Conservation (phyloP, 371 early-diverging fungal genomes). For the Basidiobolus meristosporus region DNA sequence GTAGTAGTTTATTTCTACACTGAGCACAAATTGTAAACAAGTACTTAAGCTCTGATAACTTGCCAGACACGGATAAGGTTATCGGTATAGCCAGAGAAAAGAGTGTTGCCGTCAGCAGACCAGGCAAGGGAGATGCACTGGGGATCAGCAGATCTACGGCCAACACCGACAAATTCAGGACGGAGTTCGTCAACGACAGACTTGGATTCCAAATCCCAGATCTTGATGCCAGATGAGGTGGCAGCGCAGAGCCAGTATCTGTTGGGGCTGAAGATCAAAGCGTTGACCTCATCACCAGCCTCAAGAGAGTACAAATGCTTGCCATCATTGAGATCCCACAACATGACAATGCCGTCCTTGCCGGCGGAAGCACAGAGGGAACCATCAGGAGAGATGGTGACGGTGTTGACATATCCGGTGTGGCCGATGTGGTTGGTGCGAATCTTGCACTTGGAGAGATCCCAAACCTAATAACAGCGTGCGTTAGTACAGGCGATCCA, state of each 20-base stretch:
- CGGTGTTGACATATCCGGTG: constrained; percentile 92
- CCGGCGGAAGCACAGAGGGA: constrained; percentile 99
- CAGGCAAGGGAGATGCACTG: constrained; percentile 85
- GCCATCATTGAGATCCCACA: constrained; percentile 98
- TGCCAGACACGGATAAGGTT: constrained; percentile 8
- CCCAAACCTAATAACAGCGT: constrained; percentile 68
- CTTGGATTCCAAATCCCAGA: constrained; percentile 98
- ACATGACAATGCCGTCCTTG: constrained; percentile 96
- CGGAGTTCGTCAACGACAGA: constrained; percentile 86
- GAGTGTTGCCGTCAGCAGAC: constrained; percentile 93
- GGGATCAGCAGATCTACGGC: constrained; percentile 57
- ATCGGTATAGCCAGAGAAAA: constrained; percentile 92
- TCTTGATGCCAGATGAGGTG: constrained; percentile 89
- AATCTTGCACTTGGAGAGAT: constrained; percentile 91
- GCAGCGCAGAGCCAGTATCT: constrained; percentile 99
- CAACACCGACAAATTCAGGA: constrained; percentile 47
- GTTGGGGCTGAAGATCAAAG: constrained; percentile 97
- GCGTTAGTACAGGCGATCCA: too few species aligned
- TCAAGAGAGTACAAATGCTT: constrained; percentile 98
- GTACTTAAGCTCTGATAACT: not conserved
- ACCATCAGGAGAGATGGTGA: constrained; percentile 98
- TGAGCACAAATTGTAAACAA: too few species aligned
- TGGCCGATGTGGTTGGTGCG: constrained; percentile 98
- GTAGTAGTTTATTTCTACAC: too few species aligned
- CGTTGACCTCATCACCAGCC: constrained; percentile 88